Evolutionary conservation across 2,329 filamentous ascomycete species (phyloP).

Genomic region (Alternaria hordeiaustralica): DNA sequence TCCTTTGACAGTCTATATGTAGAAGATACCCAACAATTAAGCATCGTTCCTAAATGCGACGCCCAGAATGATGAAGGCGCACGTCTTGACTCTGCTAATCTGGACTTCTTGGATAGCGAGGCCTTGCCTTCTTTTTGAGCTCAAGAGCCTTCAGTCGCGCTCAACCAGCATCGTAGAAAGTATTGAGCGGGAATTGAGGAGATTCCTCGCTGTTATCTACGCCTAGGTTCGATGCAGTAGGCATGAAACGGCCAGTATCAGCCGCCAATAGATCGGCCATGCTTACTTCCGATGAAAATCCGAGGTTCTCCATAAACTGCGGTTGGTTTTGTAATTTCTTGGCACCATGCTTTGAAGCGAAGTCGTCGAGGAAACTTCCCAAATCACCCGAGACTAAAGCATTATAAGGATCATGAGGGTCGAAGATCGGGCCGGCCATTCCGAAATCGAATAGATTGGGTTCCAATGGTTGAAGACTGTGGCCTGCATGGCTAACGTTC

Average conservation of each 20-base stretch:
- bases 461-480: constrained; percentile 6
- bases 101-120: not conserved
- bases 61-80: not conserved
- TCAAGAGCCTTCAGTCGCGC: not conserved
- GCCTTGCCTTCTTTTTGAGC: not conserved
- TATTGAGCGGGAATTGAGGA: constrained; percentile 25
- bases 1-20: not conserved
- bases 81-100: not conserved
- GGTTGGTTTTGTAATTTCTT: constrained; percentile 62
- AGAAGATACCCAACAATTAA: not conserved
- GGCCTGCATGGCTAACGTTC: constrained; percentile 10
- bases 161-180: constrained; percentile 30
- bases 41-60: not conserved
- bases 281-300: constrained; percentile 67
- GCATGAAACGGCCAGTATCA: constrained; percentile 49
- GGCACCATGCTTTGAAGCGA: constrained; percentile 62
- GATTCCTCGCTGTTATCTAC: constrained; percentile 19
- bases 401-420: constrained; percentile 28
- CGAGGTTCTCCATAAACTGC: constrained; percentile 71
- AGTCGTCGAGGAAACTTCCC: constrained; percentile 63
- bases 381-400: constrained; percentile 50
- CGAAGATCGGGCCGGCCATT: constrained; percentile 3
- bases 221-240: constrained; percentile 39
- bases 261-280: constrained; percentile 57
- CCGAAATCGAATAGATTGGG: constrained; percentile 12